A percentile compares a stretch with the other conserved stretches of the same genome.
These are phyloP conservation scores for Wickerhamiella vanderwaltii DNA, from an alignment of 805 yeast genomes.

Conservation along the genomic window DNA sequence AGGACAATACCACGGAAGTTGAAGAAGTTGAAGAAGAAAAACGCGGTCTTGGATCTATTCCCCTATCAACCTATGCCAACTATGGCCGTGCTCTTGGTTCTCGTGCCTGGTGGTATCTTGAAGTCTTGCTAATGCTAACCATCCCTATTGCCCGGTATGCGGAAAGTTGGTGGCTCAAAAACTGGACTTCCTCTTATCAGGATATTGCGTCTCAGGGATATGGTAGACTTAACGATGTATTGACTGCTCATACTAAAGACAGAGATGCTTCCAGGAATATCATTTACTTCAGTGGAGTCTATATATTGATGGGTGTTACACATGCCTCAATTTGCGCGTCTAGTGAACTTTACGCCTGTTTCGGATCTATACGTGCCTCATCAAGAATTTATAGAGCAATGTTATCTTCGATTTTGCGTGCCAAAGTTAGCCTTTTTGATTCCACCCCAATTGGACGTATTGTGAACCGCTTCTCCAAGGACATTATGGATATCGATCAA, in stretches of 20 bases:
- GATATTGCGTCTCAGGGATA: background rate
- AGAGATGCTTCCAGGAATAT: slow-evolving; percentile 25
- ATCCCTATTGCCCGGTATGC: slow-evolving; percentile 17
- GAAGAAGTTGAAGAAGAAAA: slow-evolving; percentile 35
- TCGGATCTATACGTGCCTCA: slow-evolving; percentile 12
- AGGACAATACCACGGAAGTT: background rate
- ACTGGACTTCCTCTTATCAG: slow-evolving; percentile 16
- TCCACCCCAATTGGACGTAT: slow-evolving; percentile 73
- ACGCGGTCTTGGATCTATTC: background rate
- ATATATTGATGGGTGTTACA: slow-evolving; percentile 54
- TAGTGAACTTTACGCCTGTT: slow-evolving; percentile 40
- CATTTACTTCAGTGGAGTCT: slow-evolving; percentile 53
- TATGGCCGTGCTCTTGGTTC: background rate
- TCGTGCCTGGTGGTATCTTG: slow-evolving; percentile 9
- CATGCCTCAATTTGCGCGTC: slow-evolving; percentile 45
- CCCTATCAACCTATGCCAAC: background rate
- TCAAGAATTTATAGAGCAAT: slow-evolving; percentile 42
- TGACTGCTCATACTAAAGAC: slow-evolving; percentile 7
- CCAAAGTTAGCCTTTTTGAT: slow-evolving; percentile 68
- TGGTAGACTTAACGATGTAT: background rate
- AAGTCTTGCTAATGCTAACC: slow-evolving; percentile 1
- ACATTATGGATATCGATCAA: slow-evolving; percentile 61
- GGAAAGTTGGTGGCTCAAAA: slow-evolving; percentile 21
- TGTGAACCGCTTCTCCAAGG: slow-evolving; percentile 68
- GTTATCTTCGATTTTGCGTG: slow-evolving; percentile 41